Conservation (phyloP, 345 rosid genomes). For the Pistacia integerrima region DNA sequence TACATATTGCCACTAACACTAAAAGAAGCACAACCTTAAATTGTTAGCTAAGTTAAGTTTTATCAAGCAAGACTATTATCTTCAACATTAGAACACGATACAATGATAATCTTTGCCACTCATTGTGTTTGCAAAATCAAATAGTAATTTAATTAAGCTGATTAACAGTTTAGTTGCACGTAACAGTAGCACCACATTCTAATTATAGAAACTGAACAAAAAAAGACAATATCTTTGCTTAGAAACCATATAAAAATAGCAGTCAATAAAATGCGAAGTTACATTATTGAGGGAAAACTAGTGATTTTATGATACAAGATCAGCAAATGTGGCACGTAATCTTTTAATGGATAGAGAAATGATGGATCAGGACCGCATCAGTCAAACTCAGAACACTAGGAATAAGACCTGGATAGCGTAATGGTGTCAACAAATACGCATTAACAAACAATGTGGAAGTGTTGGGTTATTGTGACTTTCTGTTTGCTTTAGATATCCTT, state of each 20-base stretch:
- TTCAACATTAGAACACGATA: neutral
- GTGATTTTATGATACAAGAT: neutral
- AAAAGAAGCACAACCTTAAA: neutral
- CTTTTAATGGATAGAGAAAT: neutral
- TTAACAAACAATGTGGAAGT: neutral
- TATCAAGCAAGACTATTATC: neutral
- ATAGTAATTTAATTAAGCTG: neutral
- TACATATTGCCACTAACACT: neutral
- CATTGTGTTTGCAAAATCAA: neutral
- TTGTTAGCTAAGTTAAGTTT: neutral
- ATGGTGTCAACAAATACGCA: neutral
- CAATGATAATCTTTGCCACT: neutral
- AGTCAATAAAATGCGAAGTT: neutral
- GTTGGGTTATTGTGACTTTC: neutral
- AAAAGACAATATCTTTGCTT: neutral
- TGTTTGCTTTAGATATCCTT: neutral
- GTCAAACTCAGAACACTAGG: neutral
- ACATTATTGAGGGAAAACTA: neutral
- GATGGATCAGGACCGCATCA: neutral
- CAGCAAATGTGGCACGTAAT: constrained; percentile 5
- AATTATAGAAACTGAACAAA: neutral
- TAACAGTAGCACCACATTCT: neutral
- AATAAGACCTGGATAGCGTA: neutral
- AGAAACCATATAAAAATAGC: too few relatives aligned
- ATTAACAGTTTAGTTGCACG: neutral